Percentiles rank a stretch among this genome's conserved stretches.
Conservation (phyloP, 2,329 filamentous ascomycete genomes). For the Fusarium sp. region DNA sequence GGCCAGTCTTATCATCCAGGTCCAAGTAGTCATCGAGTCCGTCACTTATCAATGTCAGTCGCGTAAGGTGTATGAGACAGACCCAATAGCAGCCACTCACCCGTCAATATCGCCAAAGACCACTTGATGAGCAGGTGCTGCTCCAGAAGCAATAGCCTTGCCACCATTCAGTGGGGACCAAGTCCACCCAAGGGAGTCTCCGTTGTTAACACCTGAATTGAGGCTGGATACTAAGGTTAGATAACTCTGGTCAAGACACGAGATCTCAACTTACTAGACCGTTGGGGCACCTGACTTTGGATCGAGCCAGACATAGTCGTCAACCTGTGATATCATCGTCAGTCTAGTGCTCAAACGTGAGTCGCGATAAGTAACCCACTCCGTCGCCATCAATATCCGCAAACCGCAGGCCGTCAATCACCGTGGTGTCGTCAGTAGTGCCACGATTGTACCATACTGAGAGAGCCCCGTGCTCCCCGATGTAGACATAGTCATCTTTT, state of each 20-base stretch:
- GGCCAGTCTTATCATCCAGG: background rate
- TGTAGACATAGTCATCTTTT: constrained; percentile 34
- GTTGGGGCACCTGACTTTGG: constrained; percentile 9
- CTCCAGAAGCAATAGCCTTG: constrained; percentile 17
- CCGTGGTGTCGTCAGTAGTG: background rate
- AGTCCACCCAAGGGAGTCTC: constrained; percentile 21
- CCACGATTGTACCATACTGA: background rate
- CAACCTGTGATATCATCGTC: background rate
- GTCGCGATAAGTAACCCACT: background rate
- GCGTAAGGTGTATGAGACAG: background rate
- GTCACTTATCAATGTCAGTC: background rate
- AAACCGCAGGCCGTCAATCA: constrained; percentile 8
- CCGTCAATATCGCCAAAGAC: constrained; percentile 18
- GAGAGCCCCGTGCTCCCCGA: constrained; percentile 45
- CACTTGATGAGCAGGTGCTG: constrained; percentile 8
- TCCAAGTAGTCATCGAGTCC: constrained; percentile 11
- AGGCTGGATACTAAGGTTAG: background rate
- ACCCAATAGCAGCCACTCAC: background rate
- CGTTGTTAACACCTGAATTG: constrained; percentile 2
- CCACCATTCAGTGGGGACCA: constrained; percentile 22
- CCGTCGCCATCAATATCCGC: constrained; percentile 15
- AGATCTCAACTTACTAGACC: constrained; percentile 5
- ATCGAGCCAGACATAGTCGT: constrained; percentile 29
- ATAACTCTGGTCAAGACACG: background rate
- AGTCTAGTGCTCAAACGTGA: background rate